These are phyloP conservation scores for Tillandsia leiboldiana DNA, from an alignment of 176 grass and related monocot genomes.

Conservation along the genomic window DNA sequence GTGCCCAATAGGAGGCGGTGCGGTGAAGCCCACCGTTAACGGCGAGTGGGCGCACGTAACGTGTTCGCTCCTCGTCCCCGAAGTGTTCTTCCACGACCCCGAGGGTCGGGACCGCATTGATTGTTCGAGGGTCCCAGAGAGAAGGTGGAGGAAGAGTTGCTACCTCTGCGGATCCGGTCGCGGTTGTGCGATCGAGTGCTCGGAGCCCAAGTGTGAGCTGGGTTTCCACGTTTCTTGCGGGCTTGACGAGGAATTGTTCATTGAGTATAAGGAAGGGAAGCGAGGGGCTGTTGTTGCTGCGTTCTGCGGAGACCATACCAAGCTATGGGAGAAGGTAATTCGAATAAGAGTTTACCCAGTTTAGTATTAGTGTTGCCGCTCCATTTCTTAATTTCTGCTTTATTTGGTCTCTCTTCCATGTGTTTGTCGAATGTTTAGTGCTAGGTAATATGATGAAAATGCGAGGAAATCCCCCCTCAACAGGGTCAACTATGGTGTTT, in stretches of 20 bases:
- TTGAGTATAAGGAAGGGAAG: slow-evolving; percentile 65
- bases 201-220: slow-evolving; percentile 60
- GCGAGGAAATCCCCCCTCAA: too few relatives aligned
- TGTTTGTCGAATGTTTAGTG: background rate
- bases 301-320: slow-evolving; percentile 78
- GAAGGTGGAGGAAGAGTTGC: slow-evolving; percentile 43
- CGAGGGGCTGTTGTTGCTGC: slow-evolving; percentile 52
- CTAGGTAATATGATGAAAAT: too few relatives aligned
- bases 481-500: too few relatives aligned
- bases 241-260: slow-evolving; percentile 40
- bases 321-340: slow-evolving; percentile 78
- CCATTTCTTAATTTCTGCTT: slow-evolving; percentile 1
- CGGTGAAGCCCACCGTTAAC: slow-evolving; percentile 63
- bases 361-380: background rate
- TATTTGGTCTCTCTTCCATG: background rate
- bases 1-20: slow-evolving; percentile 53
- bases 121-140: slow-evolving; percentile 49
- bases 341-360: background rate
- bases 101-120: slow-evolving; percentile 70
- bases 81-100: slow-evolving; percentile 83
- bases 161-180: slow-evolving; percentile 49
- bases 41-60: slow-evolving; percentile 69
- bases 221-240: slow-evolving; percentile 89
- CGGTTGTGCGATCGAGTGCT: slow-evolving; percentile 73
- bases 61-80: slow-evolving; percentile 75